phyloP scores from a whole-genome alignment of 768 basidiomycete species.

The Boletellus sp. region DNA sequence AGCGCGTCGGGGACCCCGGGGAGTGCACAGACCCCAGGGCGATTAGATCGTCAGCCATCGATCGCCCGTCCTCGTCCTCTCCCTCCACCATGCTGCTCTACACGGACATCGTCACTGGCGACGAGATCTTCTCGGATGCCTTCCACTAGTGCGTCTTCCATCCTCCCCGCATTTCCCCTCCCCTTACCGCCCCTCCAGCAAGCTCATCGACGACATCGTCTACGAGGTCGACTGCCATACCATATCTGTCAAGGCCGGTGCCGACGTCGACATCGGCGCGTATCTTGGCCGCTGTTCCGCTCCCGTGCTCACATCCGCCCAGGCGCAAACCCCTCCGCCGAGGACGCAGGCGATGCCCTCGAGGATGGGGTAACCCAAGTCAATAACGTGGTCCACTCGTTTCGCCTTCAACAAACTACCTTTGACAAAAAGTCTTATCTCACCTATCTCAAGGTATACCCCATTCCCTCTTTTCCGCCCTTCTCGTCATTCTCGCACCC shows the following conservation, averaged over 20 bases:
- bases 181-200: conserved; percentile 44
- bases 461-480: not conserved
- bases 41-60: conserved; percentile 22
- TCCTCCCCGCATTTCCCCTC: not conserved
- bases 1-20: conserved; percentile 9
- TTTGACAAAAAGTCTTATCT: conserved; percentile 94
- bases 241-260: conserved; percentile 68
- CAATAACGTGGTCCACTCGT: conserved; percentile 90
- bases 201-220: conserved; percentile 70
- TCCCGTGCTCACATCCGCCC: conserved; percentile 7
- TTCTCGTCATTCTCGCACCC: not conserved
- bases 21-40: conserved; percentile 3
- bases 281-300: not conserved
- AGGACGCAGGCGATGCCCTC: conserved; percentile 77
- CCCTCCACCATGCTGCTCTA: conserved; percentile 65
- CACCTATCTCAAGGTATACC: conserved; percentile 67
- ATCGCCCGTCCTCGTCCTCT: conserved; percentile 1
- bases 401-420: conserved; percentile 74
- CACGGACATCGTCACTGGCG: conserved; percentile 64
- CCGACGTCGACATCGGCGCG: conserved; percentile 85
- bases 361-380: conserved; percentile 74
- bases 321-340: conserved; percentile 93
- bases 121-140: conserved; percentile 95
- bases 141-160: conserved; percentile 65
- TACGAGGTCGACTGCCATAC: conserved; percentile 83